Conservation (phyloP, 208 protist genomes). For the Crithidia expoeki region DNA sequence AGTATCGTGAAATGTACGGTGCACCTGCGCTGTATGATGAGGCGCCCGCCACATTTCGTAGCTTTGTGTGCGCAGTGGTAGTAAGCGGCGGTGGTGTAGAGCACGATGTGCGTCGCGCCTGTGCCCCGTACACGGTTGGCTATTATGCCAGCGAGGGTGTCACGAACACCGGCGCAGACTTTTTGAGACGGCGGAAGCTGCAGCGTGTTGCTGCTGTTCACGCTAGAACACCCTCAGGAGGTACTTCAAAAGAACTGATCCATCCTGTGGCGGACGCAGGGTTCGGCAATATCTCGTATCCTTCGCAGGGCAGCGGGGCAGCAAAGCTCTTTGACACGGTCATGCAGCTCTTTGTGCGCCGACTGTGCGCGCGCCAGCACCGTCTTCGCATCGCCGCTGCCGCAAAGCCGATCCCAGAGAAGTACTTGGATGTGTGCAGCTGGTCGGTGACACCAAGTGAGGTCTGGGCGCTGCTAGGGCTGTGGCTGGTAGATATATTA, state of each 20-base stretch:
- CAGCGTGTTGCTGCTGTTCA: background rate
- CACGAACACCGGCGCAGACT: background rate
- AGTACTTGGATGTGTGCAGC: conserved; percentile 44
- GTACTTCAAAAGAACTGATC: background rate
- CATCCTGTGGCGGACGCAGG: conserved; percentile 3
- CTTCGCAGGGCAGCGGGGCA: conserved; percentile 15
- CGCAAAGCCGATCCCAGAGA: conserved; percentile 22
- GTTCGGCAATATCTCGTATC: conserved; percentile 80
- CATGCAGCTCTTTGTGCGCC: conserved; percentile 59
- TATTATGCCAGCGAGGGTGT: conserved; percentile 50
- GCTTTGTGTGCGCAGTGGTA: conserved; percentile 69
- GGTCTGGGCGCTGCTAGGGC: conserved; percentile 73
- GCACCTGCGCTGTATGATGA: conserved; percentile 24
- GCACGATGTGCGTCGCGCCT: conserved; percentile 85
- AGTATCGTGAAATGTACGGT: conserved; percentile 27
- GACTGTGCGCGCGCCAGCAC: conserved; percentile 45
- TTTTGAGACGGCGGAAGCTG: background rate
- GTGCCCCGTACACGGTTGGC: conserved; percentile 49
- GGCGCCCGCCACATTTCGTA: conserved; percentile 22
- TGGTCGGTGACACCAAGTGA: conserved; percentile 78
- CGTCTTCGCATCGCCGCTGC: conserved; percentile 16
- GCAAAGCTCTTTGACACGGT: conserved; percentile 49
- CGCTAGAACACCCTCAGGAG: background rate
- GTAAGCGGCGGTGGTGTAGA: conserved; percentile 88
- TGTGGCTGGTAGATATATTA: conserved; percentile 73